Percentiles rank a stretch among this genome's conserved stretches.
These are phyloP conservation scores for Evernia prunastri DNA, from an alignment of 495 filamentous ascomycete species.

Conservation along the genomic window DNA sequence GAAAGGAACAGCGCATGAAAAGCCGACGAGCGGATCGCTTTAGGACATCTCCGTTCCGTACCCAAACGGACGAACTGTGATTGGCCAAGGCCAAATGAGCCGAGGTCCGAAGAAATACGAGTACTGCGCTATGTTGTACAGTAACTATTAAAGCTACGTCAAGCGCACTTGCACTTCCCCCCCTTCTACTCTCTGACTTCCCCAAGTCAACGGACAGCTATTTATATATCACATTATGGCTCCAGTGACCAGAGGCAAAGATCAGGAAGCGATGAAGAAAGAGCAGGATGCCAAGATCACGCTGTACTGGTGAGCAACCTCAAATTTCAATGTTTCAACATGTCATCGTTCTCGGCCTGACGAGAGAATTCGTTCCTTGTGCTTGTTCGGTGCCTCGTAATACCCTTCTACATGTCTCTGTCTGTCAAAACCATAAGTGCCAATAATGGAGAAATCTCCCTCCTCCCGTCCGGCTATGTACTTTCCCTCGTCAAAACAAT, in stretches of 20 bases:
- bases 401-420: neutral
- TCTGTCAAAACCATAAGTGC: no score
- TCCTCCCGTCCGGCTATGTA: neutral
- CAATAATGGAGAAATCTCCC: neutral
- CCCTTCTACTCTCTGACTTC: neutral
- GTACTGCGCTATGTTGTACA: no score
- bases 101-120: constrained; percentile 8
- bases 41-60: neutral
- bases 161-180: neutral
- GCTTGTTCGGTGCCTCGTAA: neutral
- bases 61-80: neutral
- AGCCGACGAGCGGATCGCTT: neutral
- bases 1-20: neutral
- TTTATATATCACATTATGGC: constrained; percentile 14
- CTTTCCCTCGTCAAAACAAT: neutral
- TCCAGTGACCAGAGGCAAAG: constrained; percentile 14
- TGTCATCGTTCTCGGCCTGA: constrained; percentile 16
- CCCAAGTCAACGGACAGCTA: neutral
- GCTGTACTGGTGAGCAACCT: constrained; percentile 59
- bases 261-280: constrained; percentile 22
- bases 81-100: neutral
- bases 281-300: constrained; percentile 54
- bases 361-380: neutral
- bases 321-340: neutral
- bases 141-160: neutral